A percentile compares a stretch with the other conserved stretches of the same genome.
These are phyloP conservation scores for Nakazawaea anatomiae DNA, from an alignment of 805 yeast species.

Conservation along the genomic window DNA sequence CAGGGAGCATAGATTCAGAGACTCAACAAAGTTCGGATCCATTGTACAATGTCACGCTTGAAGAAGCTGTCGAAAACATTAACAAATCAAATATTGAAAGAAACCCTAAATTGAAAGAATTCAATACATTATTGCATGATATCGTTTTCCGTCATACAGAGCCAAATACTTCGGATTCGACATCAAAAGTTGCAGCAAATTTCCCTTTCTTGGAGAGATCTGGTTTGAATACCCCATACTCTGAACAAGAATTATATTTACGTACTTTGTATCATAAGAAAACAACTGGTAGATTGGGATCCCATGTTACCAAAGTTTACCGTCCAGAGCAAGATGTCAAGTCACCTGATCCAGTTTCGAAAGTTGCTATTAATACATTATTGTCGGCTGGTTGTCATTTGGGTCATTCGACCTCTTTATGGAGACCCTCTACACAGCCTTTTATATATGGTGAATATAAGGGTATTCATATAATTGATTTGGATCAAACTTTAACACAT, in stretches of 20 bases:
- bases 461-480: conserved; percentile 86
- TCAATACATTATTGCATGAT: conserved; percentile 1
- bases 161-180: neutral
- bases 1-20: neutral
- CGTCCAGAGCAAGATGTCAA: conserved; percentile 61
- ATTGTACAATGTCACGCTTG: neutral
- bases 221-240: conserved; percentile 56
- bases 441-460: conserved; percentile 83
- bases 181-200: conserved; percentile 12
- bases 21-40: neutral
- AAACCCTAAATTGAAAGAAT: conserved; percentile 6
- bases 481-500: conserved; percentile 72
- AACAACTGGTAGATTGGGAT: conserved; percentile 55
- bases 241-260: conserved; percentile 69
- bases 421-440: conserved; percentile 80
- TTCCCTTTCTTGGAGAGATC: conserved; percentile 66
- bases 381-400: conserved; percentile 92
- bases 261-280: conserved; percentile 63
- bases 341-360: conserved; percentile 49
- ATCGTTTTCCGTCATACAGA: conserved; percentile 4
- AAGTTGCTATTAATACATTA: conserved; percentile 62
- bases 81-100: neutral
- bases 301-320: conserved; percentile 57
- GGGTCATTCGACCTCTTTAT: conserved; percentile 80
- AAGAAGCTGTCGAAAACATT: conserved; percentile 2